Evolutionary conservation across 768 basidiomycete genomes (phyloP).

Genomic region (Hygrocybe coccinea): DNA sequence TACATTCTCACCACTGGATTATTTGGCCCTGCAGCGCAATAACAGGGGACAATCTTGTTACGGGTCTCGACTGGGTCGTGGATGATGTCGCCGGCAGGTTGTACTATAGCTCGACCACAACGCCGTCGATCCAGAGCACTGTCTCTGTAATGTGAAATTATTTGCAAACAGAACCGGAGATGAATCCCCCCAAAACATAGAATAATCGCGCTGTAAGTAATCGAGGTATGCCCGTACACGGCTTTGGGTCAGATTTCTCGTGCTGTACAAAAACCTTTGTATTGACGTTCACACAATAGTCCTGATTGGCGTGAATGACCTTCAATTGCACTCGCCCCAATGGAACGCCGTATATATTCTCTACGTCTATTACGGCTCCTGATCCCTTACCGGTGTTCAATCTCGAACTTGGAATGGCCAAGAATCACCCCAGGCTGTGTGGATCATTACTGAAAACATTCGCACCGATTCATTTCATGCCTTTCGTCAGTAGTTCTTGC

Average conservation of each 20-base stretch:
- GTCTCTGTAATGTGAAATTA: background rate
- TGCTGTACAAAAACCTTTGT: too few species aligned
- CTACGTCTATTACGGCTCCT: background rate
- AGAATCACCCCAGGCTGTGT: background rate
- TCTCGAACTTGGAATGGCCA: background rate
- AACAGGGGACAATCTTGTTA: slow-evolving; percentile 77
- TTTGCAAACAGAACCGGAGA: background rate
- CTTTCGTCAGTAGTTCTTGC: too few species aligned
- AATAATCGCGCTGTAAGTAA: background rate
- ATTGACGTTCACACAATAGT: too few species aligned
- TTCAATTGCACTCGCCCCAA: too few species aligned
- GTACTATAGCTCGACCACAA: slow-evolving; percentile 64
- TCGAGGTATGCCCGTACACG: background rate
- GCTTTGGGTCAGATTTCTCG: background rate
- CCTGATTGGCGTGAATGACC: too few species aligned
- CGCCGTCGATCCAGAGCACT: slow-evolving; percentile 5
- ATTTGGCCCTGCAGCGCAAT: slow-evolving; percentile 91
- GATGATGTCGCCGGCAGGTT: slow-evolving; percentile 80
- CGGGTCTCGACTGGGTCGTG: slow-evolving; percentile 90
- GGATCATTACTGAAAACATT: too few species aligned
- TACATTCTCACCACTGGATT: slow-evolving; percentile 86
- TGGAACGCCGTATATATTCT: background rate
- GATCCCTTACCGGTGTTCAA: background rate
- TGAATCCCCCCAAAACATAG: background rate
- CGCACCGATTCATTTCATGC: too few species aligned